Evolutionary conservation across 164 flowering plant species (phyloP).

Genomic region (Aristolochia californica): DNA sequence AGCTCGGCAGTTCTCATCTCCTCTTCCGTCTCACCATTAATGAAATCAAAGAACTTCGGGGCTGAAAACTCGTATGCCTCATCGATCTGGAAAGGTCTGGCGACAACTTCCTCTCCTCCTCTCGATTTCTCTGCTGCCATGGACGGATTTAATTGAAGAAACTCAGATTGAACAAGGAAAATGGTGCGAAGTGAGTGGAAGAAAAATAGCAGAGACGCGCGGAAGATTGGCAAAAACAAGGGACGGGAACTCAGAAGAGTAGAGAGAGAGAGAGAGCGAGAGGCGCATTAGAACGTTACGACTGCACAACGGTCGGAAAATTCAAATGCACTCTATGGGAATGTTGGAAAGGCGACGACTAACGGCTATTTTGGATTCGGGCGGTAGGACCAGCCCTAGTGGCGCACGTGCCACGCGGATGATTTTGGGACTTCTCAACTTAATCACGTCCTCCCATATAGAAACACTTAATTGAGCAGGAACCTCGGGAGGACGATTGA

Average conservation of each 20-base stretch:
- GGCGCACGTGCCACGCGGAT: not conserved
- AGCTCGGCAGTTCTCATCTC: slow-evolving; percentile 52
- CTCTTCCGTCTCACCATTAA: slow-evolving; percentile 49
- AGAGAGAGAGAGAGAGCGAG: slow-evolving; percentile 1
- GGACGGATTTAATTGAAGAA: not conserved
- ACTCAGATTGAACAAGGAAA: not conserved
- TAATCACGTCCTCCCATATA: not conserved
- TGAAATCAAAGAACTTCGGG: slow-evolving; percentile 67
- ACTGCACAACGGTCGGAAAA: slow-evolving; percentile 21
- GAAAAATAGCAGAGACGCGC: not conserved
- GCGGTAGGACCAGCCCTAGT: not conserved
- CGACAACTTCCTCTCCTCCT: not conserved
- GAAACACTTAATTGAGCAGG: not conserved
- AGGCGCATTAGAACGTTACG: slow-evolving; percentile 13
- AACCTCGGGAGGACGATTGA: not conserved
- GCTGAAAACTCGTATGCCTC: slow-evolving; percentile 77
- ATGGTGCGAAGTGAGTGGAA: not conserved
- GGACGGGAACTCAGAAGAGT: not conserved
- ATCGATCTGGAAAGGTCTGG: slow-evolving; percentile 30
- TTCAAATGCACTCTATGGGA: not conserved
- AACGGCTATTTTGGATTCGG: not conserved
- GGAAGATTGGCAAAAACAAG: not conserved
- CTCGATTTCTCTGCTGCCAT: not conserved
- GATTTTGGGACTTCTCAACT: not conserved
- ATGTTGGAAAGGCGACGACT: not conserved